phyloP scores from a whole-genome alignment of 257 asterid genomes.

The Solanum bulbocastanum region DNA sequence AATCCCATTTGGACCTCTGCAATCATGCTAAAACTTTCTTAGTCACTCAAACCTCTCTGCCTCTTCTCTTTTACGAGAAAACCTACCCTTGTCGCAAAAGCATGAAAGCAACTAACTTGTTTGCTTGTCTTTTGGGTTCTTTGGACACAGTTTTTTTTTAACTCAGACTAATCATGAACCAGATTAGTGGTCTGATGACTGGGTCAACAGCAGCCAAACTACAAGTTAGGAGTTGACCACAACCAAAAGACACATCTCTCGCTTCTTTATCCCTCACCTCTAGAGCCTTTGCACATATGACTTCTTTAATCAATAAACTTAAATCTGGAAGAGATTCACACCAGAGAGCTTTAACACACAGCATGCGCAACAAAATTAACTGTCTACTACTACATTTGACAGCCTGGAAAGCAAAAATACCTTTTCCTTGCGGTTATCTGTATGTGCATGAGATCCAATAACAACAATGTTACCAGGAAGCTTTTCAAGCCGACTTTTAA shows the following conservation, averaged over 20 bases:
- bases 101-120: not conserved
- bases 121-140: not conserved
- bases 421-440: slow-evolving; percentile 78
- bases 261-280: not conserved
- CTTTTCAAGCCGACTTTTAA: slow-evolving; percentile 69
- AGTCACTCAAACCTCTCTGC: not conserved
- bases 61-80: not conserved
- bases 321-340: not conserved
- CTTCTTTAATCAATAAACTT: not conserved
- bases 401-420: slow-evolving; percentile 20
- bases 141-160: not conserved
- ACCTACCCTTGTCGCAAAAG: not conserved
- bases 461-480: slow-evolving; percentile 77
- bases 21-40: not conserved
- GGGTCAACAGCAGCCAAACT: not conserved
- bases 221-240: not conserved
- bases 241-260: not conserved
- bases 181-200: not conserved
- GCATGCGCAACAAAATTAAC: not conserved
- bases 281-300: not conserved
- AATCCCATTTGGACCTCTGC: not conserved
- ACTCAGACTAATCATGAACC: not conserved
- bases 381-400: not conserved
- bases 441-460: slow-evolving; percentile 70
- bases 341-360: not conserved